Base-by-base conservation (phyloP, 805 yeast species). In the Wickerhamomyces silvicola region DNA sequence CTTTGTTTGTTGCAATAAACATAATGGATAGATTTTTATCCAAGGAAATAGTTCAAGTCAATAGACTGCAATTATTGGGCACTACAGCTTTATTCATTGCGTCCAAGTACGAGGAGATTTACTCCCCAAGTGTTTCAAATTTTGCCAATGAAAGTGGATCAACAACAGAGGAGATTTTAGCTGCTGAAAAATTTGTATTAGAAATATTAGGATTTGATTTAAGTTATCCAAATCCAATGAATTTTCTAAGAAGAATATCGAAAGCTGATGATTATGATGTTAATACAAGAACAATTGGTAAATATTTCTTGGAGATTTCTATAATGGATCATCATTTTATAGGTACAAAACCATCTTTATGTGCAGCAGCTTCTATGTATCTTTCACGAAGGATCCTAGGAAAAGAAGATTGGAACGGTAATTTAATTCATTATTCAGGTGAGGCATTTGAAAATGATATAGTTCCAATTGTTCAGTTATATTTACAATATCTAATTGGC, bases 191-290 rank as follows among this genome's bases (percentile, higher is more conserved):
- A 54, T 79, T 75, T 49, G 80, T 87, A 27, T 59, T 88, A 35
- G 81, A 83, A 46, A 73, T 78, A 18, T 64, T 87, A 33, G 71
- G 76, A 39, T 88, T 82, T 56, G 81, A 84, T 57, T 64, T 87
- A 48, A 79, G 83, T 47, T 84, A 82, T 52, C 95, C 96, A 34
- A 85, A 84, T 54, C 96, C 97, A 39, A 81, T 87, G 86, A 87
- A 87, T 58, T 87, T 87, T 53, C 62, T 87, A 49, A 75, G 97
- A 58, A 72, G 96, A 54, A 84, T 88, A 31, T 84, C 95, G 26
- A 86, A 85, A 54, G 97, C 96, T 20, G 96, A 88, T 57, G 88
- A 84, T 55, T 88, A 86, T 64, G 94, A 87, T 55, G 81, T 84
- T 39, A 86, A 82, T 58, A 76, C 90, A 29, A 75, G 97, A 62